Conservation (phyloP, 208 protist species). For the Trypanosomatidae sp. region DNA sequence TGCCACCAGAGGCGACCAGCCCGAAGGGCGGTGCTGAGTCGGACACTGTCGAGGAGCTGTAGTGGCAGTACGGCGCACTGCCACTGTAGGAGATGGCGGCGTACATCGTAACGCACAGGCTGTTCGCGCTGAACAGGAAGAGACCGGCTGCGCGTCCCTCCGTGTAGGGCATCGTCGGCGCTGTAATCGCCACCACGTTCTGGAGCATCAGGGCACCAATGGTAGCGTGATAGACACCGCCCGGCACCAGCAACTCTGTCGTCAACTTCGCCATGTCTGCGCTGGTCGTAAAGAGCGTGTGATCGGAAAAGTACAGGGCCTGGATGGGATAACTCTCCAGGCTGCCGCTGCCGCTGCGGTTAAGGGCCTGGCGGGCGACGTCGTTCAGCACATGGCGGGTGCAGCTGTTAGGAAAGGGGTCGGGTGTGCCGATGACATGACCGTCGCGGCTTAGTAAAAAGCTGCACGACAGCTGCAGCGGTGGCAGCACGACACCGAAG, state of each 20-base stretch:
- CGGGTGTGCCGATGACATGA: constrained; percentile 10
- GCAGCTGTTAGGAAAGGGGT: constrained; percentile 16
- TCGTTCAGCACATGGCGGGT: constrained; percentile 9
- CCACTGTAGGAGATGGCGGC: background rate
- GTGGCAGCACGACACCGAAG: constrained; percentile 42
- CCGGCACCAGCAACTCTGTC: constrained; percentile 30
- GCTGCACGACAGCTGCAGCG: constrained; percentile 41
- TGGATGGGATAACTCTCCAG: constrained; percentile 26
- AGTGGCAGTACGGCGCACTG: constrained; percentile 12
- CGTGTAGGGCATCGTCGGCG: constrained; percentile 7
- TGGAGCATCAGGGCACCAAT: constrained; percentile 23
- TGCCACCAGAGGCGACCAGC: constrained; percentile 20
- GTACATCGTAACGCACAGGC: constrained; percentile 22
- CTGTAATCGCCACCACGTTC: background rate
- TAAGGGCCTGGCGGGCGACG: constrained; percentile 35
- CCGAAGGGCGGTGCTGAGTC: constrained; percentile 23
- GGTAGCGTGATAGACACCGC: constrained; percentile 21
- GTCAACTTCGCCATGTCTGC: constrained; percentile 35
- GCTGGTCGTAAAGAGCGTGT: constrained; percentile 63
- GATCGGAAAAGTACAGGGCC: constrained; percentile 54
- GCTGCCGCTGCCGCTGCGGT: constrained; percentile 6
- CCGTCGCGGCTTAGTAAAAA: constrained; percentile 46
- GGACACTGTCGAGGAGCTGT: constrained; percentile 6
- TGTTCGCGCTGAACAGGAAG: constrained; percentile 22
- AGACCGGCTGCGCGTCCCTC: constrained; percentile 27